Base-by-base conservation (phyloP, 345 rosid species). In the Euphorbia peplus region DNA sequence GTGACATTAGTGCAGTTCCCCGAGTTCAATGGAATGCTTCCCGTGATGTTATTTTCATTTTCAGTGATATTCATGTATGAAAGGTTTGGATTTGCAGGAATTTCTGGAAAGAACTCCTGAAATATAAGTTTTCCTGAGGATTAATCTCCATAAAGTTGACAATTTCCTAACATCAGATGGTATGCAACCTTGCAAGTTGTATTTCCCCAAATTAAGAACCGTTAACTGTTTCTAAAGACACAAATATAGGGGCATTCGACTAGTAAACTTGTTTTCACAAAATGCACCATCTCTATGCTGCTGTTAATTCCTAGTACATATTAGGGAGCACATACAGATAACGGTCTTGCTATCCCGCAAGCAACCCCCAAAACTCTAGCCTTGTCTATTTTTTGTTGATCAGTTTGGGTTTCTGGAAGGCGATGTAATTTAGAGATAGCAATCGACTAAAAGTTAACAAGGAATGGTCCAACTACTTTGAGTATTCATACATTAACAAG, bases 251-350 rank as follows among this genome's bases (percentile, higher is more conserved):
- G 96, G 98, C 56, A 90, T 81, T 59, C 65, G 75, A 55, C 98
- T 93, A 0, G 76, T 80, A 76, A 90, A 74, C 52, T 67, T 80
- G 69, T 93, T 93, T 71, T 60, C 24, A 73, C 83, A 60, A 93
- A 85, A 28, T 93, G 97, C 60, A 93, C 32, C 79, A 73, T 64
- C 74, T 61, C 56, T 48, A 93, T 66, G 74, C 87, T 84, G 73
- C 90, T 88, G 70, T 88, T 82, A 70, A 88, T 69, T 44, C 98
- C 98, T 73, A 93, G n/a, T n/a, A n/a, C n/a, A n/a, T n/a, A n/a
- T n/a, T n/a, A n/a, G n/a, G n/a, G n/a, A n/a, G n/a, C n/a, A n/a
- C n/a, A n/a, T n/a, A n/a, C n/a, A n/a, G n/a, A n/a, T n/a, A n/a
- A n/a, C n/a, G n/a, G n/a, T n/a, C n/a, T n/a, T n/a, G n/a, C n/a